phyloP scores from a whole-genome alignment of 2,329 filamentous ascomycete genomes.

The Aspergillus texensis region DNA sequence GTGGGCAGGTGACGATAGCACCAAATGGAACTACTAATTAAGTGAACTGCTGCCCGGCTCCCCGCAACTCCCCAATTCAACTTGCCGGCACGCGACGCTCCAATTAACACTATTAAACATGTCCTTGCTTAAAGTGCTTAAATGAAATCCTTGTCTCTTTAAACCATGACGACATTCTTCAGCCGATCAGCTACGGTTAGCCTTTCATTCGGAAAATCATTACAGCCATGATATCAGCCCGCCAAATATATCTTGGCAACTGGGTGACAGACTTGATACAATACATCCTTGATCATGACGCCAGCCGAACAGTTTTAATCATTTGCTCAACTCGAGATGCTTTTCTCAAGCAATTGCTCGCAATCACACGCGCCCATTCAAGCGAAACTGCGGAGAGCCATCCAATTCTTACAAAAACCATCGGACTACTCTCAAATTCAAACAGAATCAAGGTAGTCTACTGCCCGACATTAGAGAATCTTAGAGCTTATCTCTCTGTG shows the following conservation, averaged over 20 bases:
- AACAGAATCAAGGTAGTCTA: conserved; percentile 72
- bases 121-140: not conserved
- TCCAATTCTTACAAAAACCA: conserved; percentile 62
- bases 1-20: conserved; percentile 13
- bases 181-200: not conserved
- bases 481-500: conserved; percentile 73
- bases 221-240: conserved; percentile 20
- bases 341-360: conserved; percentile 65
- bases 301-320: conserved; percentile 66
- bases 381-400: conserved; percentile 26
- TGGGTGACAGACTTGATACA: conserved; percentile 59
- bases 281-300: conserved; percentile 61
- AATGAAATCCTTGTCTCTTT: not conserved
- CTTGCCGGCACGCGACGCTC: not conserved
- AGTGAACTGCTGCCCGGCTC: not conserved
- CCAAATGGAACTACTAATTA: not conserved
- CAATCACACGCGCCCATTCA: conserved; percentile 46
- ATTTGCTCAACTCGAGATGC: conserved; percentile 67
- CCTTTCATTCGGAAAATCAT: not conserved
- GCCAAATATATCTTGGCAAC: conserved; percentile 52
- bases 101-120: not conserved
- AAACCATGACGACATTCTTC: not conserved
- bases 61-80: not conserved
- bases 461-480: conserved; percentile 72
- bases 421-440: conserved; percentile 70